Base-by-base conservation (phyloP, 2,329 filamentous ascomycete genomes). In the Pleomassaria siparia region DNA sequence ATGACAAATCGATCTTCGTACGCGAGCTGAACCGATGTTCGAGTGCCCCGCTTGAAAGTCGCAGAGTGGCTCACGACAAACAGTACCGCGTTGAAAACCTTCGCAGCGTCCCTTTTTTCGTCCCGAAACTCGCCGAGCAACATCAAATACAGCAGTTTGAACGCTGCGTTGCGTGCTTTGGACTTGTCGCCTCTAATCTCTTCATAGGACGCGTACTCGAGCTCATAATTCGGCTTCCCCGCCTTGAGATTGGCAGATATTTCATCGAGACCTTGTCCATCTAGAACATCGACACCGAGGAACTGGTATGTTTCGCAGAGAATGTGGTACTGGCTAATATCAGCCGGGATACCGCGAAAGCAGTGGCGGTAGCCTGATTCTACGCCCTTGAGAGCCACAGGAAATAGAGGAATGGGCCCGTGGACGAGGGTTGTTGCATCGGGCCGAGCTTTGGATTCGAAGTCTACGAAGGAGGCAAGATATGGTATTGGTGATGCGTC, bases 381-480 rank as follows among this genome's bases (percentile, higher is more conserved):
- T 8, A 40, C 16, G 11, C 36, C 36, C 16, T 26, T 40, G 36
- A 40, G 54, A 22, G 58, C 52, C 11, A 60, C 29, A 37, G 60
- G 48, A 39, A 62, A 57, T 43, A 55, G 59, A 42, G 44, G 24
- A 25, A 62, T 63, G 7, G 52, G 43, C 9, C 42, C 53, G 44
- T 63, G 58, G 36, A 59, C 39, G 15, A 63, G n/a, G 0, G 45
- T 32, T 24, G 37, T 49, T 22, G 22, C 29, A 24, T 51, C 4
- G 32, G 45, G 29, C 36, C 20, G 37, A 18, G 30, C 25, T 16
- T 41, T 28, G 25, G 12, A 18, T 22, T 26, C 24, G 30, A 30
- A 16, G 32, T 20, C 25, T n/a, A 76, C 43, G 58, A 71, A 47
- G 62, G 64, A 43, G 47, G 39, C 33, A 44, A 51, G 35, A 18